Base-by-base conservation (phyloP, 768 basidiomycete species). In the Mycena crocata region DNA sequence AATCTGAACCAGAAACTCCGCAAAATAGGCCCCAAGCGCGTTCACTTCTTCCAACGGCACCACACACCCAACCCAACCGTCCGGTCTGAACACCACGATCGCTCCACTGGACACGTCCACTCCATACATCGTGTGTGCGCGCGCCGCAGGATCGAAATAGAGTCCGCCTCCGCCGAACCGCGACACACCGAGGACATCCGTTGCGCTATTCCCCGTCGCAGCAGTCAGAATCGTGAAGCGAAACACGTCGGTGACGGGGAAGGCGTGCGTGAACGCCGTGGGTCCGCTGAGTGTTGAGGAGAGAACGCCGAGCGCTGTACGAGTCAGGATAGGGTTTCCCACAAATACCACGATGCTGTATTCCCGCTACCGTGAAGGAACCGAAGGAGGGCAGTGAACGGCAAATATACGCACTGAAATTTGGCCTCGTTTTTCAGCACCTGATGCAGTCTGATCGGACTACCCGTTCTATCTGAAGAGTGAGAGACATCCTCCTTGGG, bases 381-480 rank as follows among this genome's bases (percentile, higher is more conserved):
- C 21, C 34, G 17, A 17, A 31, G 14, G 5, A 39, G n/a, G 19
- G 44, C n/a, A n/a, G n/a, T n/a, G n/a, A n/a, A n/a, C n/a, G 23
- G 12, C 31, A 28, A 0, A 13, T 39, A 23, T 7, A 51, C 67
- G 48, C 30, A 72, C 68, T 60, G 66, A 51, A 70, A 72, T 35
- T 67, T 70, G 6, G 68, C 71, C 30, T 72, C 69, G 54, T 72
- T 72, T 56, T 70, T 67, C n/a, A 72, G 66, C 19, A 72, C 31
- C 26, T 64, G 63, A 21, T 70, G 71, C 23, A 72, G 62, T 12
- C 71, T 42, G 51, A 72, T 65, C 28, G 66, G 69, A 37, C 70
- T 69, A 28, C 54, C 61, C 3, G 68, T 69, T 32, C 71, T 72
- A 40, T 21, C 26, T n/a, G 12, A 13, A 39, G 13, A 32, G 24